Base-by-base conservation (phyloP, 2,329 filamentous ascomycete species). In the Metarhizium robertsii region DNA sequence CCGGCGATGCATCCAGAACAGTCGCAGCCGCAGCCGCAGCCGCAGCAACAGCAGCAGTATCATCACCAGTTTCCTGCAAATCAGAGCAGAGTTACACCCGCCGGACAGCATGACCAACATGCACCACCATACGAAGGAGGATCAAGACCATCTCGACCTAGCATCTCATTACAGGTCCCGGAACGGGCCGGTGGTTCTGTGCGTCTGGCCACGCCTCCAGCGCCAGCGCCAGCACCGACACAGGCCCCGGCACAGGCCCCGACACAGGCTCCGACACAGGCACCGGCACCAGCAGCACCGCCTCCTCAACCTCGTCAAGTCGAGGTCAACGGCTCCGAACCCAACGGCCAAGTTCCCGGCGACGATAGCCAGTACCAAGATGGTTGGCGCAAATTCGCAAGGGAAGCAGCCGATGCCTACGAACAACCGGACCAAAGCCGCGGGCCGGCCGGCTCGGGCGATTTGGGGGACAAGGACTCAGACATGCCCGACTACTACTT, bases 111-210 rank as follows among this genome's bases (percentile, higher is more conserved):
- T 7, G 54, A 62, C n/a, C 57, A 55, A 13, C 59, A 58, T 3
- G 29, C 54, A 25, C 49, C 58, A 2, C 49, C 58, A 2, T 52
- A 56, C 20, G 59, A 64, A 5, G 58, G 55, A 4, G 58, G 53
- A 1, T 13, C 60, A 6, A 62, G 71, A 43, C 67, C 69, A 46
- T 58, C 63, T 13, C 64, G 71, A 16, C 72, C 72, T 4, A 72
- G 62, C 57, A 73, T 74, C 57, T 73, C 72, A 38, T 61, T 75
- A 5, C 71, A 73, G 42, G 71, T 73, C 2, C 72, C 72, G 0
- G 76, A 83, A 60, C 77, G 84, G 57, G 72, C 77, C 18, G 76
- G 82, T 1, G 83, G 83, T 1, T 75, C 79, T 2, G 81, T 87
- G 0, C 75, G 83, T 56, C 72, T 87, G 14, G 83, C 84, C 29